Evolutionary conservation across 164 flowering plant genomes (phyloP), one percentile per base, ranked within the genome.

Genomic region (Piper betle): DNA sequence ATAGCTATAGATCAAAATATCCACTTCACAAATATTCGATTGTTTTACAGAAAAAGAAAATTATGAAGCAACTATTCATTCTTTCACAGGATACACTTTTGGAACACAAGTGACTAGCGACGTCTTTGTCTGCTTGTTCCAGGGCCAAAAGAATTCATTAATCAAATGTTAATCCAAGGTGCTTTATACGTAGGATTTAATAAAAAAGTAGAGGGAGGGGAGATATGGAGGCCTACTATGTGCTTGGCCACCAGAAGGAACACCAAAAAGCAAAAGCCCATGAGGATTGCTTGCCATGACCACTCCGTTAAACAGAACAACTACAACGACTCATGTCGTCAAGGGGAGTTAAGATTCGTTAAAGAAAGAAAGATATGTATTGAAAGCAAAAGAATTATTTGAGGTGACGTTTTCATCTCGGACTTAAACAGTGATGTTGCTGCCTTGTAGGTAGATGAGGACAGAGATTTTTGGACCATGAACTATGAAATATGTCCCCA

Each of bases 271-370:
- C 85, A 79, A 54, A 87, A 57, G 0, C 97, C 97, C 96, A 91
- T 88, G 58, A 85, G 57, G 48, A 87, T 87, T 8, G 98, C 85
- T 72, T 89, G 89, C 98, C 98, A 92, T 61, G 96, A 85, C 98
- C 98, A 92, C 98, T 92, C 91, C 81, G 75, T n/a, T 4, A 42
- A 19, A 53, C 59, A 40, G 10, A 52, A 2, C 10, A 62, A 61
- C 5, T 11, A 9, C n/a, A n/a, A n/a, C n/a, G n/a, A n/a, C n/a
- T 8, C 12, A 0, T 55, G 50, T 43, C 50, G 12, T 1, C 4
- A 3, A 43, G 50, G 2, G 4, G 12, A 43, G 50, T 43, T 15
- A 43, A 6, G 8, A 43, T 55, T 25, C 38, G 33, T 37, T 4
- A 37, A 52, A 11, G 7, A 37, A 54, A 5, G 12, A 53, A 1